Evolutionary conservation across 208 protist species (phyloP), one percentile per base, ranked within the genome.

Genomic region (Leishmania aethiopica): DNA sequence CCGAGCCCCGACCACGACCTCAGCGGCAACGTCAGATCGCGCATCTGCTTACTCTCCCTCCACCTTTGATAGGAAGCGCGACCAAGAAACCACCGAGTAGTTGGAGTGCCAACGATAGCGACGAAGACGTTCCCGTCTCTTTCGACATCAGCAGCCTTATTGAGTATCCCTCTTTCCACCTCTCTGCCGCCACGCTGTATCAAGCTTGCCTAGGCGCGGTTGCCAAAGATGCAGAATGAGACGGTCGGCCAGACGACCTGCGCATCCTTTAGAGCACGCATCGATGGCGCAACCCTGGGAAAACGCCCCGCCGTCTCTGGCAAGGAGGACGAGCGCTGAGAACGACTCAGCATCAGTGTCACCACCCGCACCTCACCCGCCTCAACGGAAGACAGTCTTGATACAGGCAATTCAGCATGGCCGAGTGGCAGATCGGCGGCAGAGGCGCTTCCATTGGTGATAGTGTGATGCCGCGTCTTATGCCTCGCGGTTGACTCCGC

Each of bases 211-310:
- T 83, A 84, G 22, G 11, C 55, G 28, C 86, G 84, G 37, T 81
- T 75, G 22, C 87, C 89, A 37, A 92, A 82, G 53, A 92, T 81
- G 47, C 85, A 89, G 42, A 94, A 86, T 15, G 91, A 92, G 3
- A 94, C 75, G 45, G 76, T 87, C 8, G 87, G 78, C 22, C 8
- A 67, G 0, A 79, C n/a, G 60, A 3, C 28, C 37, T 59, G 70
- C 0, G 79, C 49, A 72, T 6, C 2, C 25, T 40, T 8, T 32
- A 28, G 3, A 28, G 15, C 51, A 19, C 51, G 5, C 6, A 45
- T 81, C 67, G 67, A 53, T 72, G 51, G 42, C 37, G 1, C 0
- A 11, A 40, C 25, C 28, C 19, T 81, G 22, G 37, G 3, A 45
- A 1, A 11, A 28, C 57, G 40, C 40, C 55, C 51, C 11, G 17